Conservation (phyloP, 371 early-diverging fungal species). For the Blakeslea trispora region DNA sequence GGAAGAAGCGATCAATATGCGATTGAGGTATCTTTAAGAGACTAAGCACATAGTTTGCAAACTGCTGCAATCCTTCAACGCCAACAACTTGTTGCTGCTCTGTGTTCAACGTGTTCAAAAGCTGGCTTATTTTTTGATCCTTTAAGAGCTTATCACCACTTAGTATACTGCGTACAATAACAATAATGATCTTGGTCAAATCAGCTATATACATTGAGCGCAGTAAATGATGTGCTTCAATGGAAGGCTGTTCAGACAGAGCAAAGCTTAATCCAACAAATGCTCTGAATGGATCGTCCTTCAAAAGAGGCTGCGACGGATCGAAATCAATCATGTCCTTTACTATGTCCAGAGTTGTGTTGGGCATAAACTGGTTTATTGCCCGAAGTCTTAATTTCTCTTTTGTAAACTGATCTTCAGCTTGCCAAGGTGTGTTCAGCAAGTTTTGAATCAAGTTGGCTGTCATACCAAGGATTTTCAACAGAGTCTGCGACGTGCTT, state of each 20-base stretch:
- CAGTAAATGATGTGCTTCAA: constrained; percentile 63
- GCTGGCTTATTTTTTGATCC: constrained; percentile 4
- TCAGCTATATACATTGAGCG: constrained; percentile 68
- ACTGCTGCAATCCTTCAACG: constrained; percentile 11
- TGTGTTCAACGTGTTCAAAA: constrained; percentile 12
- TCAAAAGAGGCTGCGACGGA: constrained; percentile 50
- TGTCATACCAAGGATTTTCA: constrained; percentile 66
- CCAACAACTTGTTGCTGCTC: constrained; percentile 5
- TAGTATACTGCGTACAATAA: constrained; percentile 28
- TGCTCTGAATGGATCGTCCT: constrained; percentile 66
- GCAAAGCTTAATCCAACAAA: constrained; percentile 59
- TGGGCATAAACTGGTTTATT: constrained; percentile 18
- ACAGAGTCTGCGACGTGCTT: constrained; percentile 54
- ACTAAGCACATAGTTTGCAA: constrained; percentile 13
- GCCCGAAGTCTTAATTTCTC: constrained; percentile 22
- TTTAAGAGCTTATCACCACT: constrained; percentile 17
- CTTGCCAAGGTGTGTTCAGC: constrained; percentile 33
- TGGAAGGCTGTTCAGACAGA: constrained; percentile 31
- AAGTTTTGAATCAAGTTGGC: constrained; percentile 33
- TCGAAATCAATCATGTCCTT: background rate
- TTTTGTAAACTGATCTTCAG: constrained; percentile 23
- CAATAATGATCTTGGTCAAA: constrained; percentile 54
- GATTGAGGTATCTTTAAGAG: constrained; percentile 7
- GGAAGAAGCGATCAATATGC: constrained; percentile 20
- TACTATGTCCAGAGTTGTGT: constrained; percentile 1